Conservation (phyloP, 768 basidiomycete genomes). For the Hygrocybe punicea region DNA sequence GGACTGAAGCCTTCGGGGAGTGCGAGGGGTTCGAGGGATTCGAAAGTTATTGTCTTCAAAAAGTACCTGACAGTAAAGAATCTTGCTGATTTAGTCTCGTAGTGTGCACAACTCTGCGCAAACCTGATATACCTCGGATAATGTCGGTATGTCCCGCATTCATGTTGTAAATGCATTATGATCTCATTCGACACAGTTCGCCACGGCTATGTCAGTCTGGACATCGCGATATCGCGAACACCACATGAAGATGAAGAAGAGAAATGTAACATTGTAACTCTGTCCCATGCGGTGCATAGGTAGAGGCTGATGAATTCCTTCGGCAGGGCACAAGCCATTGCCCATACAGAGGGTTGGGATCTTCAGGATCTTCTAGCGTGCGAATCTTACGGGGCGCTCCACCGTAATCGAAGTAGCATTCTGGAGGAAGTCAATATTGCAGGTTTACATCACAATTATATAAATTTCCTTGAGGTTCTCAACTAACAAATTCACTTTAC, state of each 20-base stretch:
- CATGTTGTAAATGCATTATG: neutral
- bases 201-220: neutral
- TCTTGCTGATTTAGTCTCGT: too few species aligned
- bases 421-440: conserved; percentile 36
- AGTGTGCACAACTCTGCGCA: too few species aligned
- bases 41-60: too few species aligned
- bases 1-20: neutral
- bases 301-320: neutral
- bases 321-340: conserved; percentile 37
- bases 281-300: neutral
- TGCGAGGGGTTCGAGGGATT: too few species aligned
- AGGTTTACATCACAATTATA: conserved; percentile 44
- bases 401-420: conserved; percentile 34
- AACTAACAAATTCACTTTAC: too few species aligned
- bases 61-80: too few species aligned
- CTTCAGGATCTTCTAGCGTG: conserved; percentile 40
- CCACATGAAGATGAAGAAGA: neutral
- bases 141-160: too few species aligned
- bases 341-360: conserved; percentile 42
- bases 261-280: conserved; percentile 13
- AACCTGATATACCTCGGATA: too few species aligned
- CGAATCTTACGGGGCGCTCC: conserved; percentile 39
- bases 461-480: too few species aligned
- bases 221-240: neutral
- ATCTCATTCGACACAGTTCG: too few species aligned